Evolutionary conservation across 176 grass and related monocot genomes (phyloP).

Genomic region (Raddia guianensis): DNA sequence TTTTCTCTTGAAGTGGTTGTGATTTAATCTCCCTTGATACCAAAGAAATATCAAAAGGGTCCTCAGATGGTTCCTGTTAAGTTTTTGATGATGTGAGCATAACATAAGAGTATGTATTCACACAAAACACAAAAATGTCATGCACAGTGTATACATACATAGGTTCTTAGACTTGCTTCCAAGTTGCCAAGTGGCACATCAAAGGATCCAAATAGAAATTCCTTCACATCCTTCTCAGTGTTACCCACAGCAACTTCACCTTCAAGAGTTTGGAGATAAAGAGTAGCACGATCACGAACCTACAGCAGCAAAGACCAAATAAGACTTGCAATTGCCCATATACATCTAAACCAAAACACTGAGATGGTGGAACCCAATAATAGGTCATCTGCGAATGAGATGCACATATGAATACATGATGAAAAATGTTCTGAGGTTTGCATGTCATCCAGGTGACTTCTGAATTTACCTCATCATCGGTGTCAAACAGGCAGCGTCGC

Average conservation of each 20-base stretch:
- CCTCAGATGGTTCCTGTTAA: constrained; percentile 80
- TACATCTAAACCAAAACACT: constrained; percentile 21
- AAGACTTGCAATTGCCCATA: constrained; percentile 22
- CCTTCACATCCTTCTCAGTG: constrained; percentile 72
- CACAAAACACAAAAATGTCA: constrained; percentile 27
- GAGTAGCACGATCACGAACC: constrained; percentile 96
- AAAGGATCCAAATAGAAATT: constrained; percentile 94
- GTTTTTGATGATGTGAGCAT: constrained; percentile 40
- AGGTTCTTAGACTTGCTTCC: constrained; percentile 84
- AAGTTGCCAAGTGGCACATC: constrained; percentile 95
- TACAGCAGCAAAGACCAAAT: constrained; percentile 50
- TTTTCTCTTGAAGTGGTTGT: constrained; percentile 77
- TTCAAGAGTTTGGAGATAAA: constrained; percentile 80
- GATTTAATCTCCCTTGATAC: constrained; percentile 85
- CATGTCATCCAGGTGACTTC: not conserved
- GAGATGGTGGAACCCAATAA: constrained; percentile 8
- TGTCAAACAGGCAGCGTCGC: constrained; percentile 93
- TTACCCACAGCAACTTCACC: constrained; percentile 65
- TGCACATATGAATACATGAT: constrained; percentile 33
- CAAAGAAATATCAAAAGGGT: constrained; percentile 83
- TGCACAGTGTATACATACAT: constrained; percentile 58
- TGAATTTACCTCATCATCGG: constrained; percentile 86
- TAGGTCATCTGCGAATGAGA: constrained; percentile 19
- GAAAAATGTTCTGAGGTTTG: constrained; percentile 20
- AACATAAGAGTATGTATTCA: constrained; percentile 16